Conservation (phyloP, 495 filamentous ascomycete species). For the Aspergillus sclerotioniger region DNA sequence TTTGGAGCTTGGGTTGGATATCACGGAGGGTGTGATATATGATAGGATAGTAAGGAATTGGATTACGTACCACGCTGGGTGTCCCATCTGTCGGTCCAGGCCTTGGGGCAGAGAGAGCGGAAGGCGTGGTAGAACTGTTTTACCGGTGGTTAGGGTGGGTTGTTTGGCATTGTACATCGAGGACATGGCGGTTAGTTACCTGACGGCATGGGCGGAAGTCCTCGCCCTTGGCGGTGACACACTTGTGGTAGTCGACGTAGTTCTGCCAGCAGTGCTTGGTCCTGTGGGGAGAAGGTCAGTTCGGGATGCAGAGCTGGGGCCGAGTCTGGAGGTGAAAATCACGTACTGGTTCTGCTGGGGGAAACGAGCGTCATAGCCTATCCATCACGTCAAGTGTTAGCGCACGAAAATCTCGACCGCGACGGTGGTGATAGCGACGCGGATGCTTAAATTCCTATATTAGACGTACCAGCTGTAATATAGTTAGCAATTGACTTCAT, state of each 20-base stretch:
- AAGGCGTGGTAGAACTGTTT: slow-evolving; percentile 90
- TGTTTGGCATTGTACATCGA: not conserved
- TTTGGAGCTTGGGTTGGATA: not conserved
- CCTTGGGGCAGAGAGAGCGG: slow-evolving; percentile 92
- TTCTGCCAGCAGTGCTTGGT: slow-evolving; percentile 96
- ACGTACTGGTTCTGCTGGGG: slow-evolving; percentile 92
- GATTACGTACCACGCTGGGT: slow-evolving; percentile 81
- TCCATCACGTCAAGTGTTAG: slow-evolving; percentile 31
- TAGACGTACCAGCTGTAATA: slow-evolving; percentile 45
- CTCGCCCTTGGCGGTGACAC: slow-evolving; percentile 96
- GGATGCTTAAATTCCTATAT: slow-evolving; percentile 16
- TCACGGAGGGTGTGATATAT: not conserved
- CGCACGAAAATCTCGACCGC: slow-evolving; percentile 15
- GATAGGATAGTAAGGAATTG: slow-evolving; percentile 10
- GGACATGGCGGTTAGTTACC: slow-evolving; percentile 47
- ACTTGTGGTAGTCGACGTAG: slow-evolving; percentile 99
- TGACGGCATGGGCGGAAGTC: slow-evolving; percentile 98
- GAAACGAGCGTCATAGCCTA: slow-evolving; percentile 98
- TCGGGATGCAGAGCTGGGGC: slow-evolving; percentile 6
- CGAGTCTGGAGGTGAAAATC: not conserved
- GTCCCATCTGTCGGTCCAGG: slow-evolving; percentile 95
- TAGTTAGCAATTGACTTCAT: slow-evolving; percentile 48
- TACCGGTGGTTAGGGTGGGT: not conserved
- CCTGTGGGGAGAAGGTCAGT: slow-evolving; percentile 30
- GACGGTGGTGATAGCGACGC: slow-evolving; percentile 15